These are phyloP conservation scores for Podaxis sp. DNA, from an alignment of 768 basidiomycete genomes.

Conservation along the genomic window DNA sequence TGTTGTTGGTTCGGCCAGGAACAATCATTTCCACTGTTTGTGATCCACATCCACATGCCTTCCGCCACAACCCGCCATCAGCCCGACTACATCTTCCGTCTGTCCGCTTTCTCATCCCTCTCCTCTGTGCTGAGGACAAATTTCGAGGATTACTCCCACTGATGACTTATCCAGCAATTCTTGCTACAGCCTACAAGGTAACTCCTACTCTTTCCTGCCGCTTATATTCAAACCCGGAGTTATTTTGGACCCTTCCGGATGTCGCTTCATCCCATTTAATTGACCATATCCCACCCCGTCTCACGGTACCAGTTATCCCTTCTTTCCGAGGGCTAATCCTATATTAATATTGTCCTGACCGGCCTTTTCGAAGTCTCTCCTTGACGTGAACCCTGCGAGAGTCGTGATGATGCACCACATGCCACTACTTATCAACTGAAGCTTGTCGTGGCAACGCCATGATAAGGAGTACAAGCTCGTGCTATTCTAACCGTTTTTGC, in stretches of 20 bases:
- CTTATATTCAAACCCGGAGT: too few species aligned
- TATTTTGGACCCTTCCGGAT: too few species aligned
- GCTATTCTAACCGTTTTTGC: background rate
- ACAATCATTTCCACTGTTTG: background rate
- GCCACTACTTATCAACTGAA: background rate
- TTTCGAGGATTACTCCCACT: background rate
- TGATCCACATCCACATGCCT: background rate
- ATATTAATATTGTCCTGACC: background rate
- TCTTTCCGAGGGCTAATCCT: background rate
- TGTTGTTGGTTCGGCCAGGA: background rate
- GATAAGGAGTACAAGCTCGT: background rate
- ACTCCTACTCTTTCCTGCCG: too few species aligned
- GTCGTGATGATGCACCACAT: background rate
- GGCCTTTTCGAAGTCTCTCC: background rate
- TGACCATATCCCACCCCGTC: background rate
- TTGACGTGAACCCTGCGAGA: background rate
- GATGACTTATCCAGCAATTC: background rate
- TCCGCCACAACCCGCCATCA: background rate
- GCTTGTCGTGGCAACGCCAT: conserved; percentile 1
- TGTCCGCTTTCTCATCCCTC: background rate
- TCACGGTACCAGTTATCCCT: background rate
- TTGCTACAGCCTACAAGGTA: too few species aligned
- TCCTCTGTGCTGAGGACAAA: background rate
- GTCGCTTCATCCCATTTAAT: background rate
- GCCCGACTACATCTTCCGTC: background rate